Evolutionary conservation across 139 green algal species (phyloP).

Genomic region (Choricystis sp.): DNA sequence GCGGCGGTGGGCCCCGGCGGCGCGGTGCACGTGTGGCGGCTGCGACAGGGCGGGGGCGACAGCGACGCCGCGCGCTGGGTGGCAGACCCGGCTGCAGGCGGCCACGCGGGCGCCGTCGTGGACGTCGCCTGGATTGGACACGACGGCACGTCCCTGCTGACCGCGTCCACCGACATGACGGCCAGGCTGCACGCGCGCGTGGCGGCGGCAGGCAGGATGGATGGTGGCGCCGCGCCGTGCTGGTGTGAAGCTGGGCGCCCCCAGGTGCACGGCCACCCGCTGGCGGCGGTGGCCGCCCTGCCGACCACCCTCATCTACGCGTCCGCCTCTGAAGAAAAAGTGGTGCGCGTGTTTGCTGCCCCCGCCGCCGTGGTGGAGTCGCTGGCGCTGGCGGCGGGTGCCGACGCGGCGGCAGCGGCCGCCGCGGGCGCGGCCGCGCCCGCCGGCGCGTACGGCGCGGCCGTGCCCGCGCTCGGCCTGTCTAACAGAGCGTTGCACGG

Average conservation of each 20-base stretch:
- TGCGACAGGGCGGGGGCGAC: background rate
- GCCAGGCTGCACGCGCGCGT: constrained; percentile 34
- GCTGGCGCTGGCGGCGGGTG: constrained; percentile 20
- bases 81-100: constrained; percentile 50
- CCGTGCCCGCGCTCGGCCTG: constrained; percentile 72
- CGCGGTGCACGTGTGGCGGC: constrained; percentile 76
- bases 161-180: constrained; percentile 62
- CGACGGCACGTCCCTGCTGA: constrained; percentile 51
- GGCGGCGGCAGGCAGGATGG: constrained; percentile 1
- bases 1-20: constrained; percentile 81
- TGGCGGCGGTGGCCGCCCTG: constrained; percentile 40
- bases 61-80: constrained; percentile 3
- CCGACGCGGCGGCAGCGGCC: background rate
- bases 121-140: constrained; percentile 58
- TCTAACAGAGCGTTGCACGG: constrained; percentile 77
- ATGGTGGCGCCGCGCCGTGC: constrained; percentile 1
- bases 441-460: constrained; percentile 38
- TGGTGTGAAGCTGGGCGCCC: constrained; percentile 88
- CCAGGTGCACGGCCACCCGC: constrained; percentile 93
- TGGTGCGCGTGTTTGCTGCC: constrained; percentile 78
- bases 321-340: constrained; percentile 86
- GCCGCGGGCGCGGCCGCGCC: background rate
- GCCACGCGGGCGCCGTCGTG: constrained; percentile 62
- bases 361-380: constrained; percentile 48
- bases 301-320: constrained; percentile 31